Evolutionary conservation across 2,329 filamentous ascomycete species (phyloP), one percentile per base, ranked within the genome.

Genomic region (Aspergillus cejpii): DNA sequence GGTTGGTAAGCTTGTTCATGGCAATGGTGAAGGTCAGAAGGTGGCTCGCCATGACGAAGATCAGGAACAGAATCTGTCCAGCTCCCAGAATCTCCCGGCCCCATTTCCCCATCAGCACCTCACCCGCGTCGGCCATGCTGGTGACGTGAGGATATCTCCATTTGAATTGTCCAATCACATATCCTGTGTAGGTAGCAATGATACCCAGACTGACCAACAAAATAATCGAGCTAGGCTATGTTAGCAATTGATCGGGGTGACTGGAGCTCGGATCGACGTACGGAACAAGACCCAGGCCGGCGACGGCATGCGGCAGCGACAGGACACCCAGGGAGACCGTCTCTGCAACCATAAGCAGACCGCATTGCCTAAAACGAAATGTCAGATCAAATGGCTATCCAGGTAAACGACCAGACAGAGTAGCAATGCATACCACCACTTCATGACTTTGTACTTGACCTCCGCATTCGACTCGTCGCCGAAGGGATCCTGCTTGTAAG

Each of bases 41-140:
- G 65, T 88, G 85, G n/a, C 81, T 84, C 26, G 77, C 81, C 65
- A 84, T 81, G 54, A 85, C 76, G 66, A 87, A 85, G 44, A 83
- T 67, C 29, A 87, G 70, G 63, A 85, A 79, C 14, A 86, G 64
- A 7, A 76, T 68, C 54, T 84, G 81, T 51, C 77, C 80, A 50
- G 70, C 64, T 19, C 80, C 81, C 36, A 85, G 68, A 24, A 87
- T 52, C 60, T 84, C 79, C 49, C 80, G 77, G 1, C 80, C 81
- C 29, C 77, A 68, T 14, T 65, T 68, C 6, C 84, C 84, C 46
- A 73, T 71, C 39, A 87, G 69, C 38, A 86, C 69, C 36, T 75
- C 69, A 2, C 81, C 83, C 11, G 80, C 83, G 55, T 87, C 84
- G 17, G 81, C 80, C 60, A 86, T 85, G 56, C 79, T 81, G 33